Conservation (phyloP, 148 eudicot genomes). For the Dysphania ambrosioides region DNA sequence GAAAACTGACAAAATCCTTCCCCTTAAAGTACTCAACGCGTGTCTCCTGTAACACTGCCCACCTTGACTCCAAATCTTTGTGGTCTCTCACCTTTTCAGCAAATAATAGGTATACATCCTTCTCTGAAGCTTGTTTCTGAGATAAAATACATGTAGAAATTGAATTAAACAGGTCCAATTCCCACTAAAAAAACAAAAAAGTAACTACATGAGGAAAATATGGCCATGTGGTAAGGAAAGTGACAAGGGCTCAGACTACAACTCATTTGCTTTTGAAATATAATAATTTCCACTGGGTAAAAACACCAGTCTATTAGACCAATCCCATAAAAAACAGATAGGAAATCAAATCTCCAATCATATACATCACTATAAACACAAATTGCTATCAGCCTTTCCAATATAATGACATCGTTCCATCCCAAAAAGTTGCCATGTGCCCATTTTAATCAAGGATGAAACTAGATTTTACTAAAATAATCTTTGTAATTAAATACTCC, state of each 20-base stretch:
- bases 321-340: background rate
- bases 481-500: too few species aligned
- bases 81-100: slow-evolving; percentile 96
- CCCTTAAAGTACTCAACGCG: slow-evolving; percentile 98
- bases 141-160: slow-evolving; percentile 16
- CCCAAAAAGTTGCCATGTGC: background rate
- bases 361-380: background rate
- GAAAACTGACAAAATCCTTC: slow-evolving; percentile 79
- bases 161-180: slow-evolving; percentile 13
- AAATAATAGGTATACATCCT: slow-evolving; percentile 73
- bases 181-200: background rate
- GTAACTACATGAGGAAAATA: background rate
- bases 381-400: background rate
- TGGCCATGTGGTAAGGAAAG: background rate
- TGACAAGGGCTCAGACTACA: background rate
- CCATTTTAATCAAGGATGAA: too few species aligned
- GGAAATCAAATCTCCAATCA: background rate
- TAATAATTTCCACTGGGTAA: background rate
- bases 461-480: too few species aligned
- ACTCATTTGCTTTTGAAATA: background rate
- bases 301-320: background rate
- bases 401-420: background rate
- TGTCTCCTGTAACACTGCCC: slow-evolving; percentile 98
- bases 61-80: slow-evolving; percentile 87
- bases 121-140: slow-evolving; percentile 81